Percentiles rank a stretch among this genome's conserved stretches.
phyloP scores from a whole-genome alignment of 139 green algal genomes.

The Choricystis sp. region DNA sequence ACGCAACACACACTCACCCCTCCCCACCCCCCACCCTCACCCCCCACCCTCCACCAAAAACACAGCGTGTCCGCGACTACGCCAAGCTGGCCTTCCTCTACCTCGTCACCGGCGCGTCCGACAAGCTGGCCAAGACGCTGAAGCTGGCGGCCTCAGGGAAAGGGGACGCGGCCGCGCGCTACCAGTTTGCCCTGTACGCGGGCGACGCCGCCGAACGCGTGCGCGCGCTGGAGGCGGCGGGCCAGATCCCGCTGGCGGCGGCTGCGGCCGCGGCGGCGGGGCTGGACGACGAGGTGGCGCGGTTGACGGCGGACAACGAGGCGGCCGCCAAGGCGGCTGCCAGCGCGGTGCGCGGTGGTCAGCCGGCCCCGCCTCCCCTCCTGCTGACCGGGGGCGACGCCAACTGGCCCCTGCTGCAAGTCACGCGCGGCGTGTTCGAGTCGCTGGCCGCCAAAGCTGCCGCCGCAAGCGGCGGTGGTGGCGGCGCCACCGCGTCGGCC shows the following conservation, averaged over 20 bases:
- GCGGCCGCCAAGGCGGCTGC: constrained; percentile 14
- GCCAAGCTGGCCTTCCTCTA: constrained; percentile 90
- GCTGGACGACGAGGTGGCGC: constrained; percentile 48
- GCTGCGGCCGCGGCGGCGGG: constrained; percentile 75
- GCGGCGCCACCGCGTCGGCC: constrained; percentile 18
- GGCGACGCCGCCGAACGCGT: constrained; percentile 73
- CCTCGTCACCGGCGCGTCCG: constrained; percentile 88
- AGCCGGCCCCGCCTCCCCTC: constrained; percentile 51
- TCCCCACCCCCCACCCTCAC: too few relatives aligned
- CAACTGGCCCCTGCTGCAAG: constrained; percentile 97
- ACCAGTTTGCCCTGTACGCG: constrained; percentile 96
- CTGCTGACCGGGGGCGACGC: constrained; percentile 68
- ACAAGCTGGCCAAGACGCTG: constrained; percentile 91
- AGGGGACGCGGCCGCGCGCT: constrained; percentile 81
- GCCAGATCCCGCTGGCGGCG: constrained; percentile 82
- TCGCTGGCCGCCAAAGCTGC: constrained; percentile 50
- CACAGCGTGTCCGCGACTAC: constrained; percentile 58
- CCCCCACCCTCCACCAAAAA: too few relatives aligned
- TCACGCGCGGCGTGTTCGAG: constrained; percentile 96
- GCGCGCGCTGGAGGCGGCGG: constrained; percentile 74
- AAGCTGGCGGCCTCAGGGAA: constrained; percentile 98
- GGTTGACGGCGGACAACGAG: constrained; percentile 36
- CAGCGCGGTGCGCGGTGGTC: constrained; percentile 7
- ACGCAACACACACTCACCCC: too few relatives aligned
- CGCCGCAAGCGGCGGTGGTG: constrained; percentile 8